phyloP scores from a whole-genome alignment of 768 basidiomycete genomes.

The Tylopilus vinaceipallidus region DNA sequence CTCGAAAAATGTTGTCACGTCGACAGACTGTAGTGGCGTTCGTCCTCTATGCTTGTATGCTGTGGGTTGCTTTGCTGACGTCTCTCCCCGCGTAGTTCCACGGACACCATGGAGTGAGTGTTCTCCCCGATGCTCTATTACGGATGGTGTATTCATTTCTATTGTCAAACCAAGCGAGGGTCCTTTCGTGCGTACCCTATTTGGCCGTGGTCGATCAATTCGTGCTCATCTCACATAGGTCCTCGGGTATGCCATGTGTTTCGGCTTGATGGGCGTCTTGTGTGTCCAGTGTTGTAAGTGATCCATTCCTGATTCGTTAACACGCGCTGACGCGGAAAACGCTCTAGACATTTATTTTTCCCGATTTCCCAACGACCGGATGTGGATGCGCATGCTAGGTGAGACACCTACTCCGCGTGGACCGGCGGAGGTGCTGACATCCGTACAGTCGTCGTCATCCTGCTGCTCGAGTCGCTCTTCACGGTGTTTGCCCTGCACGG shows the following conservation, averaged over 20 bases:
- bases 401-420: too few relatives aligned
- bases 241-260: constrained; percentile 7
- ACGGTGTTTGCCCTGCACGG: constrained; percentile 10
- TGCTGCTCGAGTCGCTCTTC: constrained; percentile 5
- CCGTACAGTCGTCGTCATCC: constrained; percentile 2
- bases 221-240: constrained; percentile 1
- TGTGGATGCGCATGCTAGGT: constrained; percentile 3
- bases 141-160: background rate
- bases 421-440: too few relatives aligned
- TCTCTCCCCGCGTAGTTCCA: background rate
- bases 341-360: constrained; percentile 8
- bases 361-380: constrained; percentile 9
- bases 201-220: too few relatives aligned
- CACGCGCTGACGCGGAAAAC: background rate
- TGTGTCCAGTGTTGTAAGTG: constrained; percentile 1
- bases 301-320: too few relatives aligned
- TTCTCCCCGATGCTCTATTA: background rate
- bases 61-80: too few relatives aligned
- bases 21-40: background rate
- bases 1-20: background rate
- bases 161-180: background rate
- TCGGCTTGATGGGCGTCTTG: constrained; percentile 7
- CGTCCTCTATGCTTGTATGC: background rate
- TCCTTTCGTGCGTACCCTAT: constrained; percentile 8
- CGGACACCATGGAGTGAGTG: constrained; percentile 1